Percentiles rank a stretch among this genome's conserved stretches.
These are phyloP conservation scores for Sonneratia caseolaris DNA, from an alignment of 345 rosid genomes.

Conservation along the genomic window DNA sequence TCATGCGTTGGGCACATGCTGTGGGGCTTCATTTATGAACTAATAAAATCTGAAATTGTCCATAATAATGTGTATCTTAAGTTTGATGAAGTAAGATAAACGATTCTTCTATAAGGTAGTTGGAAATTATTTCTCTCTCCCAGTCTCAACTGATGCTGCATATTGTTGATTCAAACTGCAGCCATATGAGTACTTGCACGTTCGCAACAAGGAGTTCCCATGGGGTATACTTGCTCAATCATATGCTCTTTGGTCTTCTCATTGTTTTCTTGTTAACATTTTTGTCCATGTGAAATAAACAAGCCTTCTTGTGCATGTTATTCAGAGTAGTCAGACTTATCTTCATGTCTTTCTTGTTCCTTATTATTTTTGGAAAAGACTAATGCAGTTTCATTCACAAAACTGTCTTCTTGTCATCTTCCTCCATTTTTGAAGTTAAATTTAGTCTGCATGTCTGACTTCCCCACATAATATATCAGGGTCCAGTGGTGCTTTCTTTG, in stretches of 20 bases:
- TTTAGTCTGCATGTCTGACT: not conserved
- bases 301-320: not conserved
- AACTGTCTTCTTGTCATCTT: no score
- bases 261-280: no score
- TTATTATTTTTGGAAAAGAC: not conserved
- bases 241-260: not conserved
- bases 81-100: conserved; percentile 1
- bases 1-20: not conserved
- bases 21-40: no score
- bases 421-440: no score
- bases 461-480: not conserved
- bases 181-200: conserved; percentile 80
- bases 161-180: conserved; percentile 20
- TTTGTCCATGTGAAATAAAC: no score
- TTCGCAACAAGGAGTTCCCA: conserved; percentile 97
- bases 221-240: conserved; percentile 58
- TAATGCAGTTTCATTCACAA: no score
- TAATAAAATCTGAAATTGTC: not conserved
- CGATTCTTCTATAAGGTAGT: no score
- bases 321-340: not conserved
- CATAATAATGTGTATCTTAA: not conserved
- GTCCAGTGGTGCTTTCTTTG: not conserved
- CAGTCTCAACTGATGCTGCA: no score
- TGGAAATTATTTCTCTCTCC: no score
- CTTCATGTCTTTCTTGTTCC: not conserved